Evolutionary conservation across 2,329 filamentous ascomycete species (phyloP), one percentile per base, ranked within the genome.

Genomic region (Ophiostoma ips): DNA sequence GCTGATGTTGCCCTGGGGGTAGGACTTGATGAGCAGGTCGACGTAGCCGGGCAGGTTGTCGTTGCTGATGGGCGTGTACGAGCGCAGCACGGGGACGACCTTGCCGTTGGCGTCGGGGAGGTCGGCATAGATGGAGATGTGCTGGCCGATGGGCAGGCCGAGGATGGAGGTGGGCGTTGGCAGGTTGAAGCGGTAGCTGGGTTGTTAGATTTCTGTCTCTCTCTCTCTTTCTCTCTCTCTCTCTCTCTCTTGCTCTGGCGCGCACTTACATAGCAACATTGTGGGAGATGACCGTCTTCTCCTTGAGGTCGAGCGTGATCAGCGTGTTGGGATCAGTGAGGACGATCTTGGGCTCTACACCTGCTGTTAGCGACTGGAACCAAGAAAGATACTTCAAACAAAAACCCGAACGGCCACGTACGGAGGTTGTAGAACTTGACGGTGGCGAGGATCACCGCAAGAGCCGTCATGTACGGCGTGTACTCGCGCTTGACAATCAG

Each of bases 21-120:
- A 98, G 24, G 88, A 88, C 76, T 98, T 98, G 75, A 98, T 89
- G 60, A 98, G 79, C 53, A 98, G 83, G 68, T 96, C 92, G 68
- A 98, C 88, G 75, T 87, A 84, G 65, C 92, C 92, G 50, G 84
- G 81, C 64, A 89, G 82, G 66, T 90, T 81, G 70, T 94, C 88
- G 58, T 85, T 87, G 41, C 85, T 89, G 66, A 94, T 87, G 52
- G 88, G 88, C 11, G 88, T 95, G 73, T 95, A 95, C 19, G 87
- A 94, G 62, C 88, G 85, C 50, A 94, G 81, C 57, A 94, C 83
- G 63, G 94, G 85, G 70, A 92, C 90, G 58, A 72, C 72, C 60
- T 76, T 75, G 63, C 87, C 87, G 60, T 86, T 80, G 51, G 71
- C 67, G 61, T 82, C 77, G 40, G 68, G 60, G 54, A 88, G 78